Conservation (phyloP, 352 stramenopile genomes). For the Phytopythium aichiense region DNA sequence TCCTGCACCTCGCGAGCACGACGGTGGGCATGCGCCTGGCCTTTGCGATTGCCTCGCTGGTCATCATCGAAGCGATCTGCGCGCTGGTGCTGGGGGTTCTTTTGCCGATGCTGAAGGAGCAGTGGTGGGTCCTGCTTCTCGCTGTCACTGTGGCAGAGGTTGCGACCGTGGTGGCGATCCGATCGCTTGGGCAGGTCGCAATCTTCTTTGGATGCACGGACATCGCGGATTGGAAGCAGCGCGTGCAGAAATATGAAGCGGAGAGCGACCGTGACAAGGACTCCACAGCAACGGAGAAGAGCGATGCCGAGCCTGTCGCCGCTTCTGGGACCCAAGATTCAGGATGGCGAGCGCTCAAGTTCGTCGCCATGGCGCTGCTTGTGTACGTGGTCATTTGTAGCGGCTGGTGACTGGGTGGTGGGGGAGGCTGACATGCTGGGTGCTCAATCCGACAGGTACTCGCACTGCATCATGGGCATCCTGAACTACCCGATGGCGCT, state of each 20-base stretch:
- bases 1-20: slow-evolving; percentile 39
- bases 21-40: slow-evolving; percentile 64
- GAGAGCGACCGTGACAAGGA: slow-evolving; percentile 18
- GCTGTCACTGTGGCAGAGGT: slow-evolving; percentile 15
- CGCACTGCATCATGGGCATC: slow-evolving; percentile 71
- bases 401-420: not conserved
- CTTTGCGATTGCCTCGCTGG: slow-evolving; percentile 35
- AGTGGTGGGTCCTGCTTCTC: slow-evolving; percentile 24
- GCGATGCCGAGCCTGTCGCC: slow-evolving; percentile 1
- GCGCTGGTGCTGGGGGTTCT: slow-evolving; percentile 15
- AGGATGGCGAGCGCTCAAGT: slow-evolving; percentile 58
- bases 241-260: slow-evolving; percentile 29
- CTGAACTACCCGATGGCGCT: slow-evolving; percentile 83
- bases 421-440: not conserved
- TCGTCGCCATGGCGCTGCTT: slow-evolving; percentile 44
- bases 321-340: slow-evolving; percentile 22
- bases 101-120: not conserved
- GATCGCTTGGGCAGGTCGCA: slow-evolving; percentile 17
- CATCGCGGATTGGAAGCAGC: slow-evolving; percentile 34
- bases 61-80: slow-evolving; percentile 32
- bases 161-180: slow-evolving; percentile 12
- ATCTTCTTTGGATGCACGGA: slow-evolving; percentile 40
- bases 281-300: not conserved
- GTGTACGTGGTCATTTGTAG: slow-evolving; percentile 27
- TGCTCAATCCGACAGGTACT: slow-evolving; percentile 36